These are phyloP conservation scores for Tympanopsis confertula DNA, from an alignment of 2,329 filamentous ascomycete genomes.

Conservation along the genomic window DNA sequence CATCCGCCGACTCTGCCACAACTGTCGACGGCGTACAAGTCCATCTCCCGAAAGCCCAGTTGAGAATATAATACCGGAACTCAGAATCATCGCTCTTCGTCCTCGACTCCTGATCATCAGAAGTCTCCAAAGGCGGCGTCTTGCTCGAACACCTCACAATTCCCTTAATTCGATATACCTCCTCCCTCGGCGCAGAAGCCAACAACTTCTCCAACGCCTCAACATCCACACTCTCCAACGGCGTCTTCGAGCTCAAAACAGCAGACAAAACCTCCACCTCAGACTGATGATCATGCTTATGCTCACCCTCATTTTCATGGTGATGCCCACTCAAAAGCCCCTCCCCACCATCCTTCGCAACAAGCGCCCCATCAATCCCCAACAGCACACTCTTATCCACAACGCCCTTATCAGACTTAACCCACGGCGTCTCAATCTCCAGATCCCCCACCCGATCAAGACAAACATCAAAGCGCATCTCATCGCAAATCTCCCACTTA, in stretches of 20 bases:
- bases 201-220: constrained; percentile 57
- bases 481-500: constrained; percentile 56
- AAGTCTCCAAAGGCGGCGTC: constrained; percentile 22
- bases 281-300: constrained; percentile 52
- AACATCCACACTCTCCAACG: constrained; percentile 31
- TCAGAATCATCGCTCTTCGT: constrained; percentile 24
- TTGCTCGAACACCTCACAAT: constrained; percentile 31
- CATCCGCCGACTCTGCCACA: constrained; percentile 33
- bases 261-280: constrained; percentile 86
- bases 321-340: not conserved
- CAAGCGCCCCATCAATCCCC: constrained; percentile 75
- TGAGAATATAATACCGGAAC: constrained; percentile 64
- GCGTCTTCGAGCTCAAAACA: constrained; percentile 52
- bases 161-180: constrained; percentile 90
- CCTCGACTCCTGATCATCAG: constrained; percentile 7
- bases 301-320: constrained; percentile 8
- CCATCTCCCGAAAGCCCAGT: constrained; percentile 97
- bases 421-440: constrained; percentile 49
- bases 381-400: constrained; percentile 73
- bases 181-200: constrained; percentile 75
- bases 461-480: constrained; percentile 50
- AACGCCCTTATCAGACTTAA: constrained; percentile 60
- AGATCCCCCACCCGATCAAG: constrained; percentile 57
- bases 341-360: constrained; percentile 33
- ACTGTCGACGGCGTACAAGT: constrained; percentile 58